Evolutionary conservation across 352 stramenopile species (phyloP).

Genomic region (Pythium diclinum): DNA sequence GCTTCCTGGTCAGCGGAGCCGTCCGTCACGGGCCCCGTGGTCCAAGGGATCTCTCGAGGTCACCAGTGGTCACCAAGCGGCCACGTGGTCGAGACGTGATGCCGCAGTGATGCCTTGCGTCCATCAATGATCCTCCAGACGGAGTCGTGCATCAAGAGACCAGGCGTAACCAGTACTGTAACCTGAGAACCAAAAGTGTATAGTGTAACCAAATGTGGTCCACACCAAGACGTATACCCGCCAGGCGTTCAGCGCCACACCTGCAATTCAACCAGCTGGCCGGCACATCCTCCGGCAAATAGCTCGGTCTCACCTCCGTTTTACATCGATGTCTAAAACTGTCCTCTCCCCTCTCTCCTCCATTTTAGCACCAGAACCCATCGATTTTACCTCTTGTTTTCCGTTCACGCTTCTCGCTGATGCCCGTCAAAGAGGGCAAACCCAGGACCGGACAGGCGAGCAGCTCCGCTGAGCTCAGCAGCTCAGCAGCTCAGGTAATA

Average conservation of each 20-base stretch:
- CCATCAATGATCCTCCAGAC: too few relatives aligned
- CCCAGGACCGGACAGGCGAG: not conserved
- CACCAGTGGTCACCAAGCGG: not conserved
- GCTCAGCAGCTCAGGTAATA: too few relatives aligned
- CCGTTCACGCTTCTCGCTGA: not conserved
- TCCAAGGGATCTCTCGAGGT: too few relatives aligned
- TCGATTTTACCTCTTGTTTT: not conserved
- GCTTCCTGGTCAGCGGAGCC: not conserved
- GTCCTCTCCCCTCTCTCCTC: not conserved
- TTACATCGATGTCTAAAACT: not conserved
- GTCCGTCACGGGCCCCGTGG: too few relatives aligned
- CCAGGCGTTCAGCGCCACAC: slow-evolving; percentile 7
- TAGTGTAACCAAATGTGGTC: slow-evolving; percentile 1
- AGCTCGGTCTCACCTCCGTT: not conserved
- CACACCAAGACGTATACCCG: not conserved
- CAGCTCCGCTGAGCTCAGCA: not conserved
- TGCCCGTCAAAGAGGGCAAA: not conserved
- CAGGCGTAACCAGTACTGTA: not conserved
- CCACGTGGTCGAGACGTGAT: not conserved
- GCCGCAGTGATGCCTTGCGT: too few relatives aligned
- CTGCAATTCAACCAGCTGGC: slow-evolving; percentile 14
- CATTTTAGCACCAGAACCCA: slow-evolving; percentile 2
- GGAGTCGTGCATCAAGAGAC: not conserved
- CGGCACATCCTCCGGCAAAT: not conserved
- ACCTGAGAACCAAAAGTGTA: not conserved